Evolutionary conservation across 768 basidiomycete species (phyloP).

Genomic region (Podaxis sp.): DNA sequence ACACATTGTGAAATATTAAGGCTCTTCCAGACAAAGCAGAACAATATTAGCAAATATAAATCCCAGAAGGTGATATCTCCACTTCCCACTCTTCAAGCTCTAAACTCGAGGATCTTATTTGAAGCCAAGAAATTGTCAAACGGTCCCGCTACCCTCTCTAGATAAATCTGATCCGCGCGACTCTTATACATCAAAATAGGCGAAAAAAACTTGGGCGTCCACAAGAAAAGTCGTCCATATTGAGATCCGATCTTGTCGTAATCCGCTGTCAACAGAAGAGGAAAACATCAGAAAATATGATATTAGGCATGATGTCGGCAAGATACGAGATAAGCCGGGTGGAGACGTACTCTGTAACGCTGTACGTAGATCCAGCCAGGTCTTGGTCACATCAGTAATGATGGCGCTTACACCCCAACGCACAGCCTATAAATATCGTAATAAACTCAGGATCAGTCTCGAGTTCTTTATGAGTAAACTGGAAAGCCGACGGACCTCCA

Average conservation of each 20-base stretch:
- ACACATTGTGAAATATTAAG: background rate
- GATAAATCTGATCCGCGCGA: slow-evolving; percentile 26
- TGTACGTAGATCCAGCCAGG: slow-evolving; percentile 63
- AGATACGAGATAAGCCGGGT: slow-evolving; percentile 1
- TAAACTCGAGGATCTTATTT: slow-evolving; percentile 13
- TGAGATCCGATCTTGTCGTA: slow-evolving; percentile 64
- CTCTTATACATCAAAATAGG: slow-evolving; percentile 39
- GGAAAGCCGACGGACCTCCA: slow-evolving; percentile 59
- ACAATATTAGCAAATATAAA: background rate
- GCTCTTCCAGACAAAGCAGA: background rate
- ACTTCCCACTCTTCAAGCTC: background rate
- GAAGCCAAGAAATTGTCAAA: slow-evolving; percentile 36
- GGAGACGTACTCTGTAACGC: slow-evolving; percentile 51
- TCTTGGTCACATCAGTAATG: slow-evolving; percentile 72
- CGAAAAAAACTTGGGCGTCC: slow-evolving; percentile 64
- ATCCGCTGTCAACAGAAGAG: slow-evolving; percentile 43
- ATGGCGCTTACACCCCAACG: slow-evolving; percentile 80
- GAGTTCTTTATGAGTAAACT: background rate
- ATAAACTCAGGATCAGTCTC: slow-evolving; percentile 1
- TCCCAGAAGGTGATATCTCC: background rate
- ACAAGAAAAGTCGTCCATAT: slow-evolving; percentile 69
- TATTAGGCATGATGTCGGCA: background rate
- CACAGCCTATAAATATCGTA: slow-evolving; percentile 51
- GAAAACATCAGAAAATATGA: background rate
- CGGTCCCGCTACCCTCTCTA: slow-evolving; percentile 57